Evolutionary conservation across 2,329 filamentous ascomycete species (phyloP), one percentile per base, ranked within the genome.

Genomic region (Colletotrichum limetticola): DNA sequence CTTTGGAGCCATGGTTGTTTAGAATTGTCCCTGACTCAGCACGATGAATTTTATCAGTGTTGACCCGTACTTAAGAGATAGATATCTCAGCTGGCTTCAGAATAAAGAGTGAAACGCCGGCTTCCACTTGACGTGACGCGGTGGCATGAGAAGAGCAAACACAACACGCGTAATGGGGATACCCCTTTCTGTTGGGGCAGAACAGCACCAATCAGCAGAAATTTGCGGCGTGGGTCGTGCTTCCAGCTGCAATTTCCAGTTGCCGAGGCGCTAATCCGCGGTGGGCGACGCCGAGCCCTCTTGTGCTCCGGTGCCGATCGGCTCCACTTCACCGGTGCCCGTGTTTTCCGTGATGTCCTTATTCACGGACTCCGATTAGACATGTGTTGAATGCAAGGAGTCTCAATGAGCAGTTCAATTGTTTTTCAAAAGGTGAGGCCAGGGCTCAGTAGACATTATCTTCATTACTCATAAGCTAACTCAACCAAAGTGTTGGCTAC

Each of bases 141-240:
- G 52, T 42, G 52, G 32, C 30, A 28, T 37, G 59, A n/a, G 19
- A 19, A 46, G 37, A n/a, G 19, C 24, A n/a, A 58, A 55, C 16
- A 32, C 28, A 28, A 53, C 35, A 52, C 24, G 32, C 63, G 57
- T 30, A 30, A 24, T 52, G 57, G 58, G 57, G 30, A 28, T 26
- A 26, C 49, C 69, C 64, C 69, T 68, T 70, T 70, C 56, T 35
- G 66, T 61, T 70, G 66, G 56, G 60, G 66, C n/a, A n/a, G 1
- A 11, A 35, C 24, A 30, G 28, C 37, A 62, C 16, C 59, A 30
- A n/a, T 57, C 55, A 32, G 55, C 57, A 61, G 46, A 64, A 64
- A 64, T 57, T 64, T 42, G 58, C 53, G 49, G 46, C 16, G 28
- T 30, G 69, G 69, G 49, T 53, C 69, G 58, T 68, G 65, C 37